Conservation (phyloP, 345 rosid genomes). For the Ailanthus altissimus region DNA sequence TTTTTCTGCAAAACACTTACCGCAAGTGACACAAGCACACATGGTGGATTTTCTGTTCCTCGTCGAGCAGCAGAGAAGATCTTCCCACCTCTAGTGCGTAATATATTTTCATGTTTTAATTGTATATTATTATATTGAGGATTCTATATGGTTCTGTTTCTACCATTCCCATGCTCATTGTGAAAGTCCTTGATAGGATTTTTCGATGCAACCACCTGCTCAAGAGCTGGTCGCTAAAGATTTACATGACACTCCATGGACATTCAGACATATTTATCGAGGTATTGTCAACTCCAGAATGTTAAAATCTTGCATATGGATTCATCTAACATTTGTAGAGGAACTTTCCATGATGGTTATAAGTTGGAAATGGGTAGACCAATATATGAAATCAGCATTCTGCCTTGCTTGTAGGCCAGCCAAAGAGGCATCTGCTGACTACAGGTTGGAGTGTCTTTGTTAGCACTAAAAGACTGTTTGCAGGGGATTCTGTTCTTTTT, state of each 20-base stretch:
- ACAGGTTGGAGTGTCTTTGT: constrained; percentile 98
- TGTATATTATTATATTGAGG: background rate
- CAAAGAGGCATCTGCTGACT: constrained; percentile 85
- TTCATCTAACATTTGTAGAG: background rate
- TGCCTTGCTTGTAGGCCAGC: constrained; percentile 64
- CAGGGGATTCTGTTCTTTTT: constrained; percentile 94
- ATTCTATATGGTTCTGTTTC: constrained; percentile 1
- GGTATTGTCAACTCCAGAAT: constrained; percentile 35
- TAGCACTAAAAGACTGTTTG: constrained; percentile 85
- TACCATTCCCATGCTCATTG: constrained; percentile 15
- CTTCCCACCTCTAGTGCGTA: constrained; percentile 83
- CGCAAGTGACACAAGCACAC: constrained; percentile 96
- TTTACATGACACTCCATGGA: constrained; percentile 57
- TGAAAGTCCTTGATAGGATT: constrained; percentile 41
- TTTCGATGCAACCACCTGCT: constrained; percentile 63
- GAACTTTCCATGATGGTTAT: background rate
- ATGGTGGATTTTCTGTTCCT: constrained; percentile 96
- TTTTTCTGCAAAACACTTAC: constrained; percentile 98
- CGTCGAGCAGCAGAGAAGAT: constrained; percentile 98
- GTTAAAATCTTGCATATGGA: background rate
- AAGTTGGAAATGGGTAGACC: constrained; percentile 6
- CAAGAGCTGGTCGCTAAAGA: constrained; percentile 60
- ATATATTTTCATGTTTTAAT: background rate
- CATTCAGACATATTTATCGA: constrained; percentile 62
- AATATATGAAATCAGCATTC: constrained; percentile 5